phyloP scores from a whole-genome alignment of 805 yeast species.

The Cyberlindnera galapagoensis region DNA sequence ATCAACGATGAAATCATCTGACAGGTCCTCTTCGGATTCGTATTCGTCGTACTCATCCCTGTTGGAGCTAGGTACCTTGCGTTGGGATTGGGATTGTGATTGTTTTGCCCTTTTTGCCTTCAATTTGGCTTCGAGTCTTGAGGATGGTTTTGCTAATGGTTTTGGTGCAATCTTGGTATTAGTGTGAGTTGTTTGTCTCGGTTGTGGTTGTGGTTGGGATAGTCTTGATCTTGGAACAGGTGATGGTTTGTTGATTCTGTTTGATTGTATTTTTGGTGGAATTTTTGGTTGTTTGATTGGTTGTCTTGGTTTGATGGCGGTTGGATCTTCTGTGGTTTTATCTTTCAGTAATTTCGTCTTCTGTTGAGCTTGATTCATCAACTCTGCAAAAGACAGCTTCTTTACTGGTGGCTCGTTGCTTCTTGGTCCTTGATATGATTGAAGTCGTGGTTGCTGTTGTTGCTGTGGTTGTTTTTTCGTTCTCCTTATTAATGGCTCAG shows the following conservation, averaged over 20 bases:
- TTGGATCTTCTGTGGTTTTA: constrained; percentile 18
- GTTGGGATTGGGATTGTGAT: not conserved
- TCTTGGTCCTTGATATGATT: too few species aligned
- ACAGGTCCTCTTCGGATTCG: constrained; percentile 25
- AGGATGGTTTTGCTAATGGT: constrained; percentile 50
- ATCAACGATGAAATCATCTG: constrained; percentile 51
- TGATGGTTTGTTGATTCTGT: constrained; percentile 4
- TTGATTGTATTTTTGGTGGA: constrained; percentile 7
- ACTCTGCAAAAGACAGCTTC: constrained; percentile 46
- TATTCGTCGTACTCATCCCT: constrained; percentile 45
- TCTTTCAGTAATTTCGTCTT: constrained; percentile 20
- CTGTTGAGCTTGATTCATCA: constrained; percentile 51
- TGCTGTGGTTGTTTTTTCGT: constrained; percentile 1
- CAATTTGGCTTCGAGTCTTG: constrained; percentile 42
- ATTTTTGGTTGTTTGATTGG: constrained; percentile 8
- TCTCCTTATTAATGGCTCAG: too few species aligned
- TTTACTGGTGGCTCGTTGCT: constrained; percentile 25
- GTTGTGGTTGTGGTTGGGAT: not conserved
- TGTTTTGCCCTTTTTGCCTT: constrained; percentile 24
- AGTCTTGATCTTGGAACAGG: constrained; percentile 1
- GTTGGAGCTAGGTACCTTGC: constrained; percentile 18
- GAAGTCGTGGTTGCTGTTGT: constrained; percentile 12
- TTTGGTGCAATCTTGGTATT: constrained; percentile 11
- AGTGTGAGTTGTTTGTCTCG: not conserved
- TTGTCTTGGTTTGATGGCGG: constrained; percentile 4